Conservation (phyloP, 2,329 filamentous ascomycete genomes). For the Parastagonospora avenae region DNA sequence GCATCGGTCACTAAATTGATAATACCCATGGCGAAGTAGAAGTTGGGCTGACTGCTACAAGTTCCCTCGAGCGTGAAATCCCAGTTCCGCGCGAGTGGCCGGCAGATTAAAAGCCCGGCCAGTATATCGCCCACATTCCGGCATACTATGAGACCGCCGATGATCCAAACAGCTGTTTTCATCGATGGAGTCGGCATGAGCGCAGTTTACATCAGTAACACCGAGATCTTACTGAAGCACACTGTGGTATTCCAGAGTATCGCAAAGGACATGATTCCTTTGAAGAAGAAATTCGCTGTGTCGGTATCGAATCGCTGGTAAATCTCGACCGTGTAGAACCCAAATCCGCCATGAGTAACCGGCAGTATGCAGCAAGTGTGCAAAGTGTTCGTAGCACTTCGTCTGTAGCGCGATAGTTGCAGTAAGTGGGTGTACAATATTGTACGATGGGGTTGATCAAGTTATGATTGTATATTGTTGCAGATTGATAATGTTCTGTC, state of each 20-base stretch:
- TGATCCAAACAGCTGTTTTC: slow-evolving; percentile 2
- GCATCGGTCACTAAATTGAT: slow-evolving; percentile 27
- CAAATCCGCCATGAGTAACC: slow-evolving; percentile 25
- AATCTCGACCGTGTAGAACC: slow-evolving; percentile 22
- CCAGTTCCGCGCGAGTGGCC: slow-evolving; percentile 24
- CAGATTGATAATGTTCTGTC: too few relatives aligned
- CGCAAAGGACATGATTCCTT: slow-evolving; percentile 24
- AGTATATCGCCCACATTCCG: slow-evolving; percentile 20
- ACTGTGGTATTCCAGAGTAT: slow-evolving; percentile 27
- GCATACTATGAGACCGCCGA: slow-evolving; percentile 15
- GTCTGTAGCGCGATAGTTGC: too few relatives aligned
- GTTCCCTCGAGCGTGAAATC: slow-evolving; percentile 15
- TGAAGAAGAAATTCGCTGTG: slow-evolving; percentile 24
- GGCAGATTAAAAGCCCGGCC: slow-evolving; percentile 20
- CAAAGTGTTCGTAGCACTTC: too few relatives aligned
- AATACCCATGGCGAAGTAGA: slow-evolving; percentile 20
- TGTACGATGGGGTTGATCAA: too few relatives aligned
- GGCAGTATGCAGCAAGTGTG: slow-evolving; percentile 21
- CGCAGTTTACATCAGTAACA: slow-evolving; percentile 24
- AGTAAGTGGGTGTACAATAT: too few relatives aligned
- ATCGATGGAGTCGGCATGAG: slow-evolving; percentile 20
- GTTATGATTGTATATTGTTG: too few relatives aligned
- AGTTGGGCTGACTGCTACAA: slow-evolving; percentile 23
- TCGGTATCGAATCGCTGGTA: slow-evolving; percentile 18
- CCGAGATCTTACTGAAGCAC: slow-evolving; percentile 7